Base-by-base conservation (phyloP, 169 alveolate genomes). In the Plasmodium gonderi region DNA sequence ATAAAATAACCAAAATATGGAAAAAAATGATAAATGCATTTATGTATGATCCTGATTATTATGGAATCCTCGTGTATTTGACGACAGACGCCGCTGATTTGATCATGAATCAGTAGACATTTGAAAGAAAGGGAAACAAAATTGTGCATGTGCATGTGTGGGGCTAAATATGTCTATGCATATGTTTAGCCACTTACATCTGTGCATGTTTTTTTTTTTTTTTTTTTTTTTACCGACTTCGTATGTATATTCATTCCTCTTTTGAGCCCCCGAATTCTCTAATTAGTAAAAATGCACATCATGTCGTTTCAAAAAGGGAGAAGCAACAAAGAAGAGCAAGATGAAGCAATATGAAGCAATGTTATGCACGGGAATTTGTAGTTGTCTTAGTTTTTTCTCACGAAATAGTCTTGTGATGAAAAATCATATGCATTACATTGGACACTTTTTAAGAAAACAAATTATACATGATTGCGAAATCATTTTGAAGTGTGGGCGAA, bases 31-130 rank as follows among this genome's bases (percentile, higher is more conserved):
- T 54, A 11, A 26, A 54, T 20, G 72, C 36, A 1, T 14, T 54
- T 1, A 54, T 54, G 72, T 54, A 1, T 14, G 36, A 54, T 20
- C 72, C 72, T 54, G 36, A 54, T 20, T 54, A 54, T 20, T 20
- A 17, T 26, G 72, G 33, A 11, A 54, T 54, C 72, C 72, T 54
- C 33, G 72, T 54, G 12, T 54, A 1, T 33, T 14, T 54, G 0
- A 54, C 72, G 72, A 54, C 72, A 14, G 72, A 54, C 36, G 72
- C 72, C n/a, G 72, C 72, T 26, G 72, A 54, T 54, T 14, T 54
- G 72, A 54, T 54, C 17, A 54, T 54, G 72, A 54, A 54, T 54
- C 72, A 54, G 33, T 54, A 54, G 72, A 14, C n/a, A n/a, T n/a
- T n/a, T n/a, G n/a, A n/a, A n/a, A n/a, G n/a, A n/a, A n/a, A n/a